Evolutionary conservation across 1,139 yeast species (phyloP).

Genomic region (Lodderomyces margitis): DNA sequence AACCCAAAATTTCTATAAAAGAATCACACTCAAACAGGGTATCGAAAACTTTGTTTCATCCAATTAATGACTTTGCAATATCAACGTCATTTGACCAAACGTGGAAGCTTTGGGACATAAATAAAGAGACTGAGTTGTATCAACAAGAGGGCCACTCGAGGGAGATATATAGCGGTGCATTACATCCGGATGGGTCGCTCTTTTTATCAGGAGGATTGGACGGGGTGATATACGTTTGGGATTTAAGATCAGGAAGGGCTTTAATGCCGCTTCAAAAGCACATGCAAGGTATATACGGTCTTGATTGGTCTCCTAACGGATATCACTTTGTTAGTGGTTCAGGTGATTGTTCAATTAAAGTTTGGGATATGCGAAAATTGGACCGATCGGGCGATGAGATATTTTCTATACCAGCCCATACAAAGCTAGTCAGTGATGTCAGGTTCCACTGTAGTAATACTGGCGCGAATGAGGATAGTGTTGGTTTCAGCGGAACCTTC

Average conservation of each 20-base stretch:
- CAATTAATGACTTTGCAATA: conserved; percentile 51
- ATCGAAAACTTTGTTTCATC: conserved; percentile 65
- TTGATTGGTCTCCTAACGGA: conserved; percentile 80
- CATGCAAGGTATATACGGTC: conserved; percentile 63
- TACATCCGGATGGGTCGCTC: conserved; percentile 79
- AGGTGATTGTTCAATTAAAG: conserved; percentile 74
- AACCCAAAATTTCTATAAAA: conserved; percentile 21
- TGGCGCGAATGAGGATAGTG: conserved; percentile 13
- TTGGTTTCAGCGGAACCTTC: conserved; percentile 40
- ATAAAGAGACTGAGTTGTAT: conserved; percentile 27
- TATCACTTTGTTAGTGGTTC: conserved; percentile 77
- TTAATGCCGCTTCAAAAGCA: conserved; percentile 65
- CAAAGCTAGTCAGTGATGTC: conserved; percentile 67
- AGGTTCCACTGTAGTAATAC: conserved; percentile 41
- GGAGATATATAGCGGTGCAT: conserved; percentile 60
- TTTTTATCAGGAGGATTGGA: conserved; percentile 80
- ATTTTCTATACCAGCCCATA: conserved; percentile 73
- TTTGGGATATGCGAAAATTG: conserved; percentile 78
- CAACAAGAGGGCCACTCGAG: conserved; percentile 87
- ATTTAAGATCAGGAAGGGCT: conserved; percentile 72
- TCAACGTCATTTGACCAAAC: conserved; percentile 84
- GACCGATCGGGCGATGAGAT: conserved; percentile 31
- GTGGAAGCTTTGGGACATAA: conserved; percentile 86
- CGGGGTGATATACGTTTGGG: conserved; percentile 79
- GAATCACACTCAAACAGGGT: conserved; percentile 57